These are phyloP conservation scores for Aphanomyces cochlioides DNA, from an alignment of 352 stramenopile genomes.

Conservation along the genomic window DNA sequence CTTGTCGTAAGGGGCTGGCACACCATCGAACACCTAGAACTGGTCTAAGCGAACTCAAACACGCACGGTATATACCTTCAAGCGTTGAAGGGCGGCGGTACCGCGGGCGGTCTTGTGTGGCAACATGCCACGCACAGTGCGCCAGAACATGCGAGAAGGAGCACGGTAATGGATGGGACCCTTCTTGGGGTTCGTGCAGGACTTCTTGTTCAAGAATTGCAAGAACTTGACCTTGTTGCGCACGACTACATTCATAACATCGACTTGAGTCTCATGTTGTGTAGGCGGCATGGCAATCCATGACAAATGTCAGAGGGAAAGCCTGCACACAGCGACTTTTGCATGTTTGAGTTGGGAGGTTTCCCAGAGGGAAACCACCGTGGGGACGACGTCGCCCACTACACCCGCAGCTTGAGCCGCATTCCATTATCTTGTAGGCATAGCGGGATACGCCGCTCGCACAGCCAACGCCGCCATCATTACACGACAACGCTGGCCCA, in stretches of 20 bases:
- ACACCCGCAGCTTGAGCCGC: neutral
- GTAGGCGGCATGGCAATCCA: slow-evolving; percentile 32
- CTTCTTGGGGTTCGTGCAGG: slow-evolving; percentile 96
- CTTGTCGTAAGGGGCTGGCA: slow-evolving; percentile 98
- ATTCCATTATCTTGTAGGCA: neutral
- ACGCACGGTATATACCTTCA: slow-evolving; percentile 70
- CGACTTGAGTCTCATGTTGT: slow-evolving; percentile 27
- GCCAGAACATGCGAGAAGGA: slow-evolving; percentile 92
- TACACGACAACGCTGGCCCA: neutral
- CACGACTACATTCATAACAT: slow-evolving; percentile 64
- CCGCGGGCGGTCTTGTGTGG: slow-evolving; percentile 98
- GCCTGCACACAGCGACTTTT: slow-evolving; percentile 89
- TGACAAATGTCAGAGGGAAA: slow-evolving; percentile 24
- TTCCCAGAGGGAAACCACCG: neutral
- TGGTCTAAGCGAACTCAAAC: neutral
- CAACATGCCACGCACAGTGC: slow-evolving; percentile 96
- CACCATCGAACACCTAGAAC: slow-evolving; percentile 95
- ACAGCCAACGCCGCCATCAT: neutral
- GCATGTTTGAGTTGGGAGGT: slow-evolving; percentile 57
- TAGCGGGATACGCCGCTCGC: neutral
- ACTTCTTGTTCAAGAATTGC: slow-evolving; percentile 98
- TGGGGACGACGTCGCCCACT: neutral
- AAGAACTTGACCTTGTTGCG: slow-evolving; percentile 98
- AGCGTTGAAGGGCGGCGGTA: slow-evolving; percentile 91
- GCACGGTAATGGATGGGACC: slow-evolving; percentile 98